phyloP scores from a whole-genome alignment of 805 yeast species.

The Metschnikowia rubicola region DNA sequence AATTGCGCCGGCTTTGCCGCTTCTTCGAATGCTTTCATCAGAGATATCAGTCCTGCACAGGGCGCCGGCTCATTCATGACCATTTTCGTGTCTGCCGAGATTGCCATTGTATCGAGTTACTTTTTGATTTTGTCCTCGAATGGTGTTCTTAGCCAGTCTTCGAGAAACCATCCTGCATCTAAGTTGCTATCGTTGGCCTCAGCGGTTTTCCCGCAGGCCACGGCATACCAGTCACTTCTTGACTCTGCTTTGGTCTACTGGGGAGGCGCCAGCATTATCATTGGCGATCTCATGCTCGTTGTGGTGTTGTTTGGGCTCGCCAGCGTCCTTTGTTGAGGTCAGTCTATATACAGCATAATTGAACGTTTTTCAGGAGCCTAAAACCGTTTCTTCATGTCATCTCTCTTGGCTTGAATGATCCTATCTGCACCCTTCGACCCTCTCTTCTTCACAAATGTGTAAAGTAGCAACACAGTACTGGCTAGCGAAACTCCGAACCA shows the following conservation, averaged over 20 bases:
- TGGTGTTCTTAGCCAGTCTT: constrained; percentile 22
- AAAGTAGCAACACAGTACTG: constrained; percentile 61
- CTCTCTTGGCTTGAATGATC: constrained; percentile 37
- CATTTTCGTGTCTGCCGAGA: constrained; percentile 30
- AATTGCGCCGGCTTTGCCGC: constrained; percentile 23
- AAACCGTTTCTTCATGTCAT: constrained; percentile 29
- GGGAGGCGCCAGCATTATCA: constrained; percentile 33
- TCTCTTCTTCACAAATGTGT: constrained; percentile 28
- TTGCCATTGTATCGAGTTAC: constrained; percentile 32
- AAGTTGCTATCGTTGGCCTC: constrained; percentile 31
- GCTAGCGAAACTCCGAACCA: constrained; percentile 89
- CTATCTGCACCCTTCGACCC: constrained; percentile 36
- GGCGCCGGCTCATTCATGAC: constrained; percentile 23
- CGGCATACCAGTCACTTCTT: constrained; percentile 27
- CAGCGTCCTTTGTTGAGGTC: constrained; percentile 19
- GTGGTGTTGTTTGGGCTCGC: constrained; percentile 37
- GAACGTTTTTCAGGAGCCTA: neutral
- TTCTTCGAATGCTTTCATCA: constrained; percentile 25
- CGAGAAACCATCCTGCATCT: constrained; percentile 26
- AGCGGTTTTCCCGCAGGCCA: constrained; percentile 33
- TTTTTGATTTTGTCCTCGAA: constrained; percentile 26
- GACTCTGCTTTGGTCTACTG: constrained; percentile 31
- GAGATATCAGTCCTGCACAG: constrained; percentile 17
- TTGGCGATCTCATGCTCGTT: constrained; percentile 36
- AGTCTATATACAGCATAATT: constrained; percentile 6